Evolutionary conservation across 2,329 filamentous ascomycete genomes (phyloP).

Genomic region (Pseudogymnoascus sp.): DNA sequence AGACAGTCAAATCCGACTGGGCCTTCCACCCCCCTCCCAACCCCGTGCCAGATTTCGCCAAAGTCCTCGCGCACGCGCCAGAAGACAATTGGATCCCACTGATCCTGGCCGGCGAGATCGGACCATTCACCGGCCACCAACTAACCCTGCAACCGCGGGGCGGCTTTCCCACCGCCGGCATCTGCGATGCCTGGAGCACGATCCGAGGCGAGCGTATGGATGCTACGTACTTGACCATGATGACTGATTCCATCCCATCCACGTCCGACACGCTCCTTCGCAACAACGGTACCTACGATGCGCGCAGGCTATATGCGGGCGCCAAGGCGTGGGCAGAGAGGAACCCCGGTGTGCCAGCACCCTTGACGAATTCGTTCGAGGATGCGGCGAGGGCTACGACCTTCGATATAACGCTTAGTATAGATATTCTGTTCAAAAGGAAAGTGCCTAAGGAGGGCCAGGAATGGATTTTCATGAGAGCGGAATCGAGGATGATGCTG

Average conservation of each 20-base stretch:
- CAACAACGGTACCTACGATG: neutral
- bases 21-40: neutral
- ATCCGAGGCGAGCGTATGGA: neutral
- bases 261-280: neutral
- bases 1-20: neutral
- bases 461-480: neutral
- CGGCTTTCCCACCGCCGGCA: neutral
- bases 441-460: neutral
- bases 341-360: neutral
- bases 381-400: neutral
- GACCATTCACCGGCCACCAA: neutral
- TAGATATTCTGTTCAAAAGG: neutral
- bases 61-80: neutral
- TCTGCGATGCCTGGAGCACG: neutral
- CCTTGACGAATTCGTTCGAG: neutral
- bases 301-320: neutral
- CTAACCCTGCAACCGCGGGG: neutral
- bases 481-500: neutral
- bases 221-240: neutral
- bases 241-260: neutral
- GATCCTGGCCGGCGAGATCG: neutral
- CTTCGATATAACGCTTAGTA: neutral
- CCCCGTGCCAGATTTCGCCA: neutral
- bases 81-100: neutral
- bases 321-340: neutral